Evolutionary conservation across 495 filamentous ascomycete species (phyloP), one percentile per base, ranked within the genome.

Genomic region (Thermothielavioides terrestris): DNA sequence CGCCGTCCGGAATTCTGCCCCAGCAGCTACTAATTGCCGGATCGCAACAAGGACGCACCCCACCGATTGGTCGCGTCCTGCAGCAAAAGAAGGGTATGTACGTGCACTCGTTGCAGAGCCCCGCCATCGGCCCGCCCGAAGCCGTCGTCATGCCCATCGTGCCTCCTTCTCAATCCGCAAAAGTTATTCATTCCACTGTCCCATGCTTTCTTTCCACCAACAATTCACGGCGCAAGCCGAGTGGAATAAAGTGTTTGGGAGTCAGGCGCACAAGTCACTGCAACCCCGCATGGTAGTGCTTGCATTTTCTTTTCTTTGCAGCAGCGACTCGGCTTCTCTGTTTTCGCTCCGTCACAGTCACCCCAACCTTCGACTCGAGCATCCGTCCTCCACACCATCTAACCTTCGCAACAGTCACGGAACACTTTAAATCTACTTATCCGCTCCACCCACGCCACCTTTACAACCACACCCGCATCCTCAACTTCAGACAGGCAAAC

Each of bases 41-140:
- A n/a, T 38, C 22, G 8, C 11, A 12, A 43, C 52, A 41, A 50
- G 17, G 49, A 42, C 42, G 42, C 31, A 32, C 46, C 42, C 39
- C 53, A 52, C 38, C 61, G 51, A 60, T 65, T 61, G 56, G 58
- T 49, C 56, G 52, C 44, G 31, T 28, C 50, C 50, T 51, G 22
- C 56, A 54, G 52, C 50, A 60, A 60, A 48, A 45, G 42, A n/a
- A n/a, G 62, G 55, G n/a, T n/a, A n/a, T n/a, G 62, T 62, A 65
- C 53, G 61, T 62, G 59, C 59, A 63, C 56, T 49, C 47, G 52
- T n/a, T n/a, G n/a, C n/a, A n/a, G n/a, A n/a, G 52, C 53, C 43
- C 43, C 38, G 42, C 54, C 42, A 30, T 32, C 50, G 27, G 39
- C 44, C 50, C 42, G 31, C 50, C 35, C 36, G 52, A 44, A 27